Evolutionary conservation across 306 rosid genomes (phyloP).

Genomic region (Lupinus albus): DNA sequence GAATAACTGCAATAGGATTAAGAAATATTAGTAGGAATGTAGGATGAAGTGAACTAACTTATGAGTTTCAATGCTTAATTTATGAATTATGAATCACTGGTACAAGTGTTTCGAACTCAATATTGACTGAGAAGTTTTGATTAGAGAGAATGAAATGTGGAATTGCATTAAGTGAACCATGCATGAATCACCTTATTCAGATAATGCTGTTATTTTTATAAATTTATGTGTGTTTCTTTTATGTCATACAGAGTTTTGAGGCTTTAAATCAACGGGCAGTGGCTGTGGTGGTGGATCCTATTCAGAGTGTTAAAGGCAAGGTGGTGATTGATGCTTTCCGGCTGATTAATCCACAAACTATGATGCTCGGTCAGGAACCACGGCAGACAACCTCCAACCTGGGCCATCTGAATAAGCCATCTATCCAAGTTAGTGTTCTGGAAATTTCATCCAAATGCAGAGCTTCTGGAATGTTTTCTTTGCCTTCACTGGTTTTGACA

Average conservation of each 20-base stretch:
- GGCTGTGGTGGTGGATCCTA: slow-evolving; percentile 96
- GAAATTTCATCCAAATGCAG: slow-evolving; percentile 15
- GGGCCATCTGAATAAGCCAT: slow-evolving; percentile 93
- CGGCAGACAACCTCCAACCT: slow-evolving; percentile 92
- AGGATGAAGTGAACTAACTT: background rate
- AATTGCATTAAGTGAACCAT: slow-evolving; percentile 21
- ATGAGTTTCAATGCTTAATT: slow-evolving; percentile 9
- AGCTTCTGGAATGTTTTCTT: slow-evolving; percentile 13
- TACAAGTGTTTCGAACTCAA: slow-evolving; percentile 15
- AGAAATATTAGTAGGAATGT: slow-evolving; percentile 3
- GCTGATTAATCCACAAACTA: slow-evolving; percentile 87
- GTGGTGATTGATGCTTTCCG: slow-evolving; percentile 97
- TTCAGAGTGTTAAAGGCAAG: slow-evolving; percentile 95
- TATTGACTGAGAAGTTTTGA: background rate
- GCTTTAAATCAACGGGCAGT: slow-evolving; percentile 96
- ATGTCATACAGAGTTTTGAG: slow-evolving; percentile 79
- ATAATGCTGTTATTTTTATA: slow-evolving; percentile 2
- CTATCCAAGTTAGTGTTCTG: slow-evolving; percentile 72
- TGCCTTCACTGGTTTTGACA: slow-evolving; percentile 25
- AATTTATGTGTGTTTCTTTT: slow-evolving; percentile 15
- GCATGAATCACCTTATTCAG: slow-evolving; percentile 1
- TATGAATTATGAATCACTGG: slow-evolving; percentile 7
- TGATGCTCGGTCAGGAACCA: slow-evolving; percentile 98
- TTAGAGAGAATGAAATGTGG: background rate
- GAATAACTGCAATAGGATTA: slow-evolving; percentile 5